These are phyloP conservation scores for Xylaria telfairii DNA, from an alignment of 495 filamentous ascomycete genomes.

Conservation along the genomic window DNA sequence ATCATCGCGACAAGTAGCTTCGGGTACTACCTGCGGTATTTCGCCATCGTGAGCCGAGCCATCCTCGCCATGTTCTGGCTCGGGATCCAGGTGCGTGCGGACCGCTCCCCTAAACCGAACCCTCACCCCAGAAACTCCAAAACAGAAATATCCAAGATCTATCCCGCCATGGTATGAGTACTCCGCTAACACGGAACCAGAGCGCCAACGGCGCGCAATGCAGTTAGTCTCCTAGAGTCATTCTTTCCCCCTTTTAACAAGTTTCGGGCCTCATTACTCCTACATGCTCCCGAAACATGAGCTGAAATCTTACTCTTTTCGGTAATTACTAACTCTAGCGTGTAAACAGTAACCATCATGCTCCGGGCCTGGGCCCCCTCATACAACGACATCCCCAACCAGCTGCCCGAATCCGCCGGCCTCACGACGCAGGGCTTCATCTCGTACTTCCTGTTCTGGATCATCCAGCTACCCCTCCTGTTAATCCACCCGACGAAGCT, in stretches of 20 bases:
- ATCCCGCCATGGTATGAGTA: not conserved
- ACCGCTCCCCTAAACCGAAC: not conserved
- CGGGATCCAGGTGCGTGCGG: conserved; percentile 54
- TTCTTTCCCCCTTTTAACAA: no score
- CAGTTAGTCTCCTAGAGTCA: no score
- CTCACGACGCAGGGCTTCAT: conserved; percentile 71
- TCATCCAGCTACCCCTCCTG: conserved; percentile 59
- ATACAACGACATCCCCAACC: conserved; percentile 60
- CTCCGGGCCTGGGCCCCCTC: conserved; percentile 72
- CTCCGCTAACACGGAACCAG: conserved; percentile 39
- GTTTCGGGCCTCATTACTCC: no score
- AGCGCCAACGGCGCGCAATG: conserved; percentile 70
- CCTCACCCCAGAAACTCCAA: not conserved
- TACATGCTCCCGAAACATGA: no score
- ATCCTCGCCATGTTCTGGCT: conserved; percentile 77
- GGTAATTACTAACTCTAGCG: no score
- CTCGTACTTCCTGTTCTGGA: conserved; percentile 68
- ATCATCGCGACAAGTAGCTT: conserved; percentile 70
- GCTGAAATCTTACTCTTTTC: no score
- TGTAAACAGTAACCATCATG: conserved; percentile 73
- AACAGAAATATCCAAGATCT: not conserved
- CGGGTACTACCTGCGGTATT: conserved; percentile 73
- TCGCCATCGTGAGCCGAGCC: conserved; percentile 69
- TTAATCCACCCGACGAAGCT: conserved; percentile 64
- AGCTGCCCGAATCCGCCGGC: conserved; percentile 61